Evolutionary conservation across 2,329 filamentous ascomycete species (phyloP).

Genomic region (Diaporthe citriasiana): DNA sequence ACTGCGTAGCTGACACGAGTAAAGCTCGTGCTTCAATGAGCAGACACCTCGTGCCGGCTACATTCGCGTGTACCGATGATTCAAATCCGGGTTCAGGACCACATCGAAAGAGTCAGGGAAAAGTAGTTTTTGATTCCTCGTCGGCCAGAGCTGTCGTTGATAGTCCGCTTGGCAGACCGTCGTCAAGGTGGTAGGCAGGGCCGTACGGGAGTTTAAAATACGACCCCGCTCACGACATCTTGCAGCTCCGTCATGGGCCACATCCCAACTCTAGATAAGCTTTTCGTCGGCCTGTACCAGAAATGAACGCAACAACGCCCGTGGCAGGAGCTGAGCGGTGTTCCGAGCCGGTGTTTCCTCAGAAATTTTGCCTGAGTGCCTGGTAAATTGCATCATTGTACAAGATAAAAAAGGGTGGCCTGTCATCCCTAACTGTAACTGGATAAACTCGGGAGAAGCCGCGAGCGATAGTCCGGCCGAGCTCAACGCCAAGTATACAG

Average conservation of each 20-base stretch:
- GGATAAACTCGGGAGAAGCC: constrained; percentile 6
- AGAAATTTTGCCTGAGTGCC: background rate
- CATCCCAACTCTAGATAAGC: background rate
- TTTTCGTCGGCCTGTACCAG: background rate
- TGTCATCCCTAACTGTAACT: background rate
- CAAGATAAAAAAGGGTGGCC: background rate
- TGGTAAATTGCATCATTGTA: background rate
- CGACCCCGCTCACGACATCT: constrained; percentile 1
- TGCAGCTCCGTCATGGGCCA: background rate
- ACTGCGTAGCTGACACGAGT: too few species aligned
- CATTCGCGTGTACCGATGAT: too few species aligned
- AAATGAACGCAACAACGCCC: background rate
- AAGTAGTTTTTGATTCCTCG: too few species aligned
- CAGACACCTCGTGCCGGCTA: too few species aligned
- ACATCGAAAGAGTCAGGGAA: too few species aligned
- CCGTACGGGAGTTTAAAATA: background rate
- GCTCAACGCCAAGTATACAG: background rate
- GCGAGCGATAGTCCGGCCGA: constrained; percentile 14
- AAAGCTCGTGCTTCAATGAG: too few species aligned
- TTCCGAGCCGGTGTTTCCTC: background rate
- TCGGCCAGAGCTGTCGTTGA: too few species aligned
- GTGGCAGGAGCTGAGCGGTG: background rate
- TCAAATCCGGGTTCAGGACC: too few species aligned
- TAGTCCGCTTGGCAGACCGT: background rate
- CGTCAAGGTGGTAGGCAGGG: background rate